These are phyloP conservation scores for Pseudozyma tsukubaensis DNA, from an alignment of 1,284 basidiomycete species.

Conservation along the genomic window DNA sequence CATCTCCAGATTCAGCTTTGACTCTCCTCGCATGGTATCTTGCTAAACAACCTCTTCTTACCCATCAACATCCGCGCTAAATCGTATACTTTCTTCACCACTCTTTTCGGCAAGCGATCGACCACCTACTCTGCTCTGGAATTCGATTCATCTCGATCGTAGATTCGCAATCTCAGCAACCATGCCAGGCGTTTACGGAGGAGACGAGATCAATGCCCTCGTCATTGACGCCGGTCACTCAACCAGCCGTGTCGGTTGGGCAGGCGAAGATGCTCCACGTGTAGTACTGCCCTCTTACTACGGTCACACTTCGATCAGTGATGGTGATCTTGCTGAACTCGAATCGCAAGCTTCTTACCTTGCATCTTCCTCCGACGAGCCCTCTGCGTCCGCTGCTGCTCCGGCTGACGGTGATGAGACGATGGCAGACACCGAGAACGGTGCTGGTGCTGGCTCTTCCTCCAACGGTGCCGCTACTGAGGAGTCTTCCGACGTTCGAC, in stretches of 20 bases:
- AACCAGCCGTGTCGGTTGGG: slow-evolving; percentile 85
- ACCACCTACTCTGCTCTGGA: too few species aligned
- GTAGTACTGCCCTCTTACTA: slow-evolving; percentile 89
- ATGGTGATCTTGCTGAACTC: slow-evolving; percentile 66
- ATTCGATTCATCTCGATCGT: neutral
- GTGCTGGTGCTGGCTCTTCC: slow-evolving; percentile 9
- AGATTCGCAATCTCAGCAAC: slow-evolving; percentile 3
- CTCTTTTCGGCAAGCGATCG: too few species aligned
- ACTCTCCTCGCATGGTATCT: slow-evolving; percentile 8
- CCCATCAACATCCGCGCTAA: neutral
- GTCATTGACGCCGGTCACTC: slow-evolving; percentile 94
- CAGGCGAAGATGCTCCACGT: slow-evolving; percentile 95
- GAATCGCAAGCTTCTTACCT: slow-evolving; percentile 42
- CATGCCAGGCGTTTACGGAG: slow-evolving; percentile 68
- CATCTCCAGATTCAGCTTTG: slow-evolving; percentile 11
- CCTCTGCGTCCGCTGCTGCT: slow-evolving; percentile 8
- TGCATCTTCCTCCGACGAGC: slow-evolving; percentile 13
- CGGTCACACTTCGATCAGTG: slow-evolving; percentile 75
- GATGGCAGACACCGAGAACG: slow-evolving; percentile 27
- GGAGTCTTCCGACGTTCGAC: slow-evolving; percentile 35
- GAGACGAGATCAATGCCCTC: slow-evolving; percentile 90
- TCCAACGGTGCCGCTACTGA: slow-evolving; percentile 14
- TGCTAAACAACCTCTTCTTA: neutral
- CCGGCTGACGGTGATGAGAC: slow-evolving; percentile 32
- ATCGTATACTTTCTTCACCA: neutral